Evolutionary conservation across 345 rosid genomes (phyloP), one percentile per base, ranked within the genome.

Genomic region (Gossypium thurberi): DNA sequence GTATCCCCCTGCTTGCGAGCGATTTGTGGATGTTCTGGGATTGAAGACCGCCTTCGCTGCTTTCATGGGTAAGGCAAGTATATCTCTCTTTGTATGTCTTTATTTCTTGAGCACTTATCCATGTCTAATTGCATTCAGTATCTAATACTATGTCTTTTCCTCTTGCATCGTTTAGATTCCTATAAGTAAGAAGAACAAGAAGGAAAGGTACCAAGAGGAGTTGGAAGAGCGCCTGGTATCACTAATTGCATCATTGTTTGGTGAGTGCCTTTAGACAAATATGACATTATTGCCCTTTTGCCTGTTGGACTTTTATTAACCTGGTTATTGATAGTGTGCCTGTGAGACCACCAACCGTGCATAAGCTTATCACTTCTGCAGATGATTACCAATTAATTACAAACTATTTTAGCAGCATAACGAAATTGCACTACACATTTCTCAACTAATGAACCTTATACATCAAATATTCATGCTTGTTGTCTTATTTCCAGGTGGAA

Each of bases 31-130:
- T 80, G 98, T 94, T 78, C 79, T 89, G 80, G 98, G 98, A 9
- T 80, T 94, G 84, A 94, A 92, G 86, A 92, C 98, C 23, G 98
- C 92, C 0, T 94, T 94, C 78, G 88, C 98, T 75, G 94, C 98
- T 82, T 92, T 92, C 89, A 94, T 94, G 98, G 98, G 98, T 86
- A 94, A 94, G 98, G 98, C 93, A 89, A 92, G 97, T 86, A 75
- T 51, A 48, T 64, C 17, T 64, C 14, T 64, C 8, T 58, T 18
- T 28, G 50, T 70, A n/a, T 71, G 55, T 50, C 51, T 72, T 59
- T 21, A 17, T 71, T 71, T 44, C 3, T 59, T 25, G 8, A 56
- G 44, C 26, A n/a, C 57, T 46, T 72, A 10, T 72, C 42, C 17
- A 18, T 62, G 50, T 48, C 8, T 44, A 73, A 33, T 62, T n/a